Evolutionary conservation across 148 eudicot genomes (phyloP), one percentile per base, ranked within the genome.

Genomic region (Cornus florida): DNA sequence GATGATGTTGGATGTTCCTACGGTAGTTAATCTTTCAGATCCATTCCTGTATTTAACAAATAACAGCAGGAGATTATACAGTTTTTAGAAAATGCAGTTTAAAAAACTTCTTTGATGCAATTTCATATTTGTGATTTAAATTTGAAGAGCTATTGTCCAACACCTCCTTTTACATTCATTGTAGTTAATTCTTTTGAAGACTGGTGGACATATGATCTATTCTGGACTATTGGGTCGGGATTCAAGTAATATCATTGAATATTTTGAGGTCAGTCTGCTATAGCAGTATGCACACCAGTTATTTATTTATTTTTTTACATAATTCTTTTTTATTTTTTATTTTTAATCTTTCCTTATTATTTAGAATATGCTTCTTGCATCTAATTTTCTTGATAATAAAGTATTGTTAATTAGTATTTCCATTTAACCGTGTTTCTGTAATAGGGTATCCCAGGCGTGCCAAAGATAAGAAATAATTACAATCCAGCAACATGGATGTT

Each of bases 401-500:
- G 31, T n/a, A 14, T 50, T 10, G 62, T 4, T 23, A 48, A 4
- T 28, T 16, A 53, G 28, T 38, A 10, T 69, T 32, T 41, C 59
- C 35, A 69, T 75, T 6, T n/a, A 31, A 17, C 43, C 39, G 4
- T 8, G 14, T 28, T 35, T 67, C 22, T 80, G 17, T 67, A 60
- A 78, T 74, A 95, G 98, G 78, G 77, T 23, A 86, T 91, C 41
- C 74, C 91, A 1, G 96, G 94, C 35, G 95, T 95, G 64, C 89
- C 89, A 57, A 90, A 84, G 84, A 91, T 91, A 43, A 86, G 35
- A 89, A 79, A 86, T 80, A 89, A 91, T 35, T 89, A 87, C 84
- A 95, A 95, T 81, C 98, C 97, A 70, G 94, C 98, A 28, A 91
- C 98, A 67, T 95, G 98, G 98, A 90, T 89, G 89, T 77, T 93